Percentiles rank a stretch among this genome's conserved stretches.
Evolutionary conservation across 345 rosid species (phyloP).

Genomic region (Corymbia maculata): DNA sequence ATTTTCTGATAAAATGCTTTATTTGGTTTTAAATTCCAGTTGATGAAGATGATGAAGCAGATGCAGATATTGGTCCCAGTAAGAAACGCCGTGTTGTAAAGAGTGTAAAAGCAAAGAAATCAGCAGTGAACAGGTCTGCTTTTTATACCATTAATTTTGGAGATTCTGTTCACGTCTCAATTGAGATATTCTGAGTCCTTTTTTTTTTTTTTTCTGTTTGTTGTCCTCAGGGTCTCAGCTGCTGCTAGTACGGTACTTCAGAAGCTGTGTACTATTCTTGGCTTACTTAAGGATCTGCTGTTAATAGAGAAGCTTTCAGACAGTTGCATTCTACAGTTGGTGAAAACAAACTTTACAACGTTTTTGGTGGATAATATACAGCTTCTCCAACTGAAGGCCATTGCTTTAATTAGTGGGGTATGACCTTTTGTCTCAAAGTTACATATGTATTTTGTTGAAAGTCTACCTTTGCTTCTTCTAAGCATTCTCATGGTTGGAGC

Average conservation of each 20-base stretch:
- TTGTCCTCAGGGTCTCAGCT: conserved; percentile 68
- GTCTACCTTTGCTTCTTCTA: background rate
- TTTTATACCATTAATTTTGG: conserved; percentile 5
- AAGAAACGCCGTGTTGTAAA: conserved; percentile 65
- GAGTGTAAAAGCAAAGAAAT: conserved; percentile 68
- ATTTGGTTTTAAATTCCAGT: conserved; percentile 7
- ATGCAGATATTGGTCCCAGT: conserved; percentile 63
- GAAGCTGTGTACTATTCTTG: conserved; percentile 90
- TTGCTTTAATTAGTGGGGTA: conserved; percentile 84
- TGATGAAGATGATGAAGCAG: conserved; percentile 85
- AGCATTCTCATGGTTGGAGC: conserved; percentile 9
- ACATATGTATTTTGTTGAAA: background rate
- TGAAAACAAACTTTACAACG: conserved; percentile 79
- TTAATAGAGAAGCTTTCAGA: conserved; percentile 87
- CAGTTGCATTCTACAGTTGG: conserved; percentile 89
- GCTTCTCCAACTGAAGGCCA: conserved; percentile 92
- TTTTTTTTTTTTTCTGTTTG: conserved; percentile 13
- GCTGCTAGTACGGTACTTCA: conserved; percentile 70
- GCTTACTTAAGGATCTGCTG: conserved; percentile 82
- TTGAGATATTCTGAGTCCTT: background rate
- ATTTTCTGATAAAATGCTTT: background rate
- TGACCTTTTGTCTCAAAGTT: conserved; percentile 6
- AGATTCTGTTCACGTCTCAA: background rate
- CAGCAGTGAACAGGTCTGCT: conserved; percentile 65
- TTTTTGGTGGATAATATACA: conserved; percentile 94